Evolutionary conservation across 768 basidiomycete species (phyloP).

Genomic region (Suillus subaureus): DNA sequence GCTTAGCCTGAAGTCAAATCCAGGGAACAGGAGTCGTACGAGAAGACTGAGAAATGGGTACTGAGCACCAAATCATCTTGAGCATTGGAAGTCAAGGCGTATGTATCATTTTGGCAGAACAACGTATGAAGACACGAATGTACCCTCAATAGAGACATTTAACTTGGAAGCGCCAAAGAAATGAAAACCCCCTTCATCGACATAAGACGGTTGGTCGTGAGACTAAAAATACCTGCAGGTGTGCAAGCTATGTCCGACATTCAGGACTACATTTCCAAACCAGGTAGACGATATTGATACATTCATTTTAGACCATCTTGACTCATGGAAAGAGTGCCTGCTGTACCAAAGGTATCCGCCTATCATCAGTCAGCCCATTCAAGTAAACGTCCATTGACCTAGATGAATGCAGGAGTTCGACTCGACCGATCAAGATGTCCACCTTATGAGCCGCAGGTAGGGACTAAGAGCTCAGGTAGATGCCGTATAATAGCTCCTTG

Average conservation of each 20-base stretch:
- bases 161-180: not conserved
- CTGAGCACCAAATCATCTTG: not conserved
- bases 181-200: not conserved
- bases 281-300: constrained; percentile 29
- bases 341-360: constrained; percentile 29
- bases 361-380: constrained; percentile 24
- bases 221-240: not conserved
- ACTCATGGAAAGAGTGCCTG: constrained; percentile 35
- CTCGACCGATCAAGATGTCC: not conserved
- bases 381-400: constrained; percentile 38
- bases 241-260: not conserved
- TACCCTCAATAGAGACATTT: not conserved
- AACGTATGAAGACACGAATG: not conserved
- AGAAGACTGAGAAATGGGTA: constrained; percentile 20
- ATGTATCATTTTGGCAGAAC: not conserved
- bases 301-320: constrained; percentile 41
- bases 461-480: no score
- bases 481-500: no score
- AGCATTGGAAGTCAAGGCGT: not conserved
- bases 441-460: constrained; percentile 23
- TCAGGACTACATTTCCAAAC: constrained; percentile 26
- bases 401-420: constrained; percentile 12
- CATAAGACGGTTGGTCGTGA: not conserved
- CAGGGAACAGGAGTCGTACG: constrained; percentile 26
- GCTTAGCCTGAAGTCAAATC: not conserved